These are phyloP conservation scores for Yarrowia bubula DNA, from an alignment of 805 yeast species.

Conservation along the genomic window DNA sequence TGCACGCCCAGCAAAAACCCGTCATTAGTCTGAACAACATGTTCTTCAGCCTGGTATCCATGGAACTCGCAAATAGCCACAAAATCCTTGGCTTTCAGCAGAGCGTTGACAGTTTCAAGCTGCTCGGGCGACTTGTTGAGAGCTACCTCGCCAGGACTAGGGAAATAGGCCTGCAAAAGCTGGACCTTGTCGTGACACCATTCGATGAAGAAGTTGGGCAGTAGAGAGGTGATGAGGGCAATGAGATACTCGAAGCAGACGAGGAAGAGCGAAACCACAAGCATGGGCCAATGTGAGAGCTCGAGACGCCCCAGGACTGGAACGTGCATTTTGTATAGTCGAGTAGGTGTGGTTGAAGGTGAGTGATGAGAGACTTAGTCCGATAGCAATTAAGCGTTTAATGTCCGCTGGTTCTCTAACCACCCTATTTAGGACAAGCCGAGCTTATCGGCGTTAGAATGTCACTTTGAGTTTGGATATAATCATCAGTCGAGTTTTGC, in stretches of 20 bases:
- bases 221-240: constrained; percentile 35
- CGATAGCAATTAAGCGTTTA: neutral
- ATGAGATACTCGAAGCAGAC: constrained; percentile 37
- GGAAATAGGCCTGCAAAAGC: constrained; percentile 12
- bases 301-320: constrained; percentile 39
- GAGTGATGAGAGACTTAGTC: neutral
- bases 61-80: constrained; percentile 64
- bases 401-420: neutral
- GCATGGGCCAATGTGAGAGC: constrained; percentile 38
- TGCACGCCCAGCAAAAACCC: constrained; percentile 75
- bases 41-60: constrained; percentile 72
- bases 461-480: neutral
- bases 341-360: neutral
- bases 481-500: neutral
- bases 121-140: constrained; percentile 14
- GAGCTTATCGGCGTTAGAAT: constrained; percentile 1
- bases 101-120: constrained; percentile 15
- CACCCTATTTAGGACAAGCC: neutral
- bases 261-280: constrained; percentile 38
- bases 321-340: neutral
- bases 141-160: constrained; percentile 14
- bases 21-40: constrained; percentile 73
- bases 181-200: constrained; percentile 33
- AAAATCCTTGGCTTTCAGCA: constrained; percentile 39
- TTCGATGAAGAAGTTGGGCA: constrained; percentile 36